phyloP scores from a whole-genome alignment of 805 yeast genomes.

The Candida xiaguanensis region DNA sequence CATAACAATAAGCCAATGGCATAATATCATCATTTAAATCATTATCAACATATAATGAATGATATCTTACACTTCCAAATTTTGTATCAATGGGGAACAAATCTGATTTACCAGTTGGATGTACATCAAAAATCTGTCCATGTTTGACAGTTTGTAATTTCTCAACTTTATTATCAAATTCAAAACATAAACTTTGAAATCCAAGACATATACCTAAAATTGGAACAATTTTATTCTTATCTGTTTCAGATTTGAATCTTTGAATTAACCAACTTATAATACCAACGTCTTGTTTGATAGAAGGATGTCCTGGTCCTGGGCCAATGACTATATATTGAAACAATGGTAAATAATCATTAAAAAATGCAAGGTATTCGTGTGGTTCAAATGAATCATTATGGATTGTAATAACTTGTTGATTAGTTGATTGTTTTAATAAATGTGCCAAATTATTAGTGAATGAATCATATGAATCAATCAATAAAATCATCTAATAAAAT shows the following conservation, averaged over 20 bases:
- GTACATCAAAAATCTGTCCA: constrained; percentile 72
- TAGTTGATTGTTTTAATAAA: constrained; percentile 53
- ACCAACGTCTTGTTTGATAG: constrained; percentile 60
- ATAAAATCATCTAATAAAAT: constrained; percentile 46
- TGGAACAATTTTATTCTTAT: constrained; percentile 40
- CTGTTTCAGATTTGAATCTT: constrained; percentile 13
- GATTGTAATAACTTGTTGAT: constrained; percentile 47
- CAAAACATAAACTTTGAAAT: constrained; percentile 73
- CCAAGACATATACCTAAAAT: constrained; percentile 92
- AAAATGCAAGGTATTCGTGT: constrained; percentile 26
- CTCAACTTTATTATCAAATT: constrained; percentile 53
- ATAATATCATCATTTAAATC: constrained; percentile 30
- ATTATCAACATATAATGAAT: constrained; percentile 62
- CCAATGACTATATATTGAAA: constrained; percentile 84
- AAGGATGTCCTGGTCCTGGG: constrained; percentile 97
- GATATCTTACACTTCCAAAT: constrained; percentile 81
- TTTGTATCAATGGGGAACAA: constrained; percentile 9
- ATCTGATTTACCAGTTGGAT: constrained; percentile 23
- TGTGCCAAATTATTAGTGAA: constrained; percentile 79
- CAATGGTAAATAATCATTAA: constrained; percentile 40
- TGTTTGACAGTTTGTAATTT: constrained; percentile 64
- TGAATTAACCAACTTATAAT: constrained; percentile 58
- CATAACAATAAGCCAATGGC: constrained; percentile 62
- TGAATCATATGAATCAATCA: constrained; percentile 93
- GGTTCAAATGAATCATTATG: constrained; percentile 55